Evolutionary conservation across 495 filamentous ascomycete genomes (phyloP).

Genomic region (Trichoderma erinaceum): DNA sequence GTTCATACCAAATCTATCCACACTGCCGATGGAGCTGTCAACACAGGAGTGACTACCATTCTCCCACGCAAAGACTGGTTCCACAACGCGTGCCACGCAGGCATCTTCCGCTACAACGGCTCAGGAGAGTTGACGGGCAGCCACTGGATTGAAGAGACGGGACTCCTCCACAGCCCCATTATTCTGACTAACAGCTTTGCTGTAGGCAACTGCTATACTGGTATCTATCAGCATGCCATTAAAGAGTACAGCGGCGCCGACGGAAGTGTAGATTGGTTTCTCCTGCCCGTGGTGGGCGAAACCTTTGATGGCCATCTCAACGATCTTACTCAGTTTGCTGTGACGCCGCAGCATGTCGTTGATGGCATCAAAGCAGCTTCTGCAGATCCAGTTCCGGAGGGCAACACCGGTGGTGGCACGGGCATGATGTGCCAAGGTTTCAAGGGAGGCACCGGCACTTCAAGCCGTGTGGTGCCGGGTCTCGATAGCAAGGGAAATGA

Average conservation of each 20-base stretch:
- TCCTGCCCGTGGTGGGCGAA: conserved; percentile 47
- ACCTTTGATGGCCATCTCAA: conserved; percentile 48
- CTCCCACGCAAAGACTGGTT: conserved; percentile 45
- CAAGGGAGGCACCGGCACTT: conserved; percentile 48
- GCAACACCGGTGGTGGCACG: conserved; percentile 47
- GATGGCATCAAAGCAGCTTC: conserved; percentile 38
- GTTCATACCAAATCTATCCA: conserved; percentile 43
- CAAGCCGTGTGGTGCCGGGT: conserved; percentile 39
- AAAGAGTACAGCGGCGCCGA: conserved; percentile 26
- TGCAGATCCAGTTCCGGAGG: conserved; percentile 39
- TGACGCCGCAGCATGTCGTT: conserved; percentile 38
- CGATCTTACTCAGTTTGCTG: conserved; percentile 37
- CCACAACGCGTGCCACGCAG: conserved; percentile 42
- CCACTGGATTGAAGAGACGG: conserved; percentile 50
- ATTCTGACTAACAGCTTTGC: conserved; percentile 46
- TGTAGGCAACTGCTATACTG: conserved; percentile 43
- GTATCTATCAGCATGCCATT: conserved; percentile 43
- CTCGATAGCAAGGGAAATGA: conserved; percentile 22
- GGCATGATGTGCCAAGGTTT: conserved; percentile 49
- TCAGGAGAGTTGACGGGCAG: conserved; percentile 49
- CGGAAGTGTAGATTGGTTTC: conserved; percentile 40
- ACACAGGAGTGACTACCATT: conserved; percentile 49
- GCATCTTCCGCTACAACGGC: conserved; percentile 49
- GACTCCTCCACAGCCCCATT: conserved; percentile 44
- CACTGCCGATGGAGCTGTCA: conserved; percentile 18